These are phyloP conservation scores for Eurotiales sp. DNA, from an alignment of 2,329 filamentous ascomycete species.

Conservation along the genomic window DNA sequence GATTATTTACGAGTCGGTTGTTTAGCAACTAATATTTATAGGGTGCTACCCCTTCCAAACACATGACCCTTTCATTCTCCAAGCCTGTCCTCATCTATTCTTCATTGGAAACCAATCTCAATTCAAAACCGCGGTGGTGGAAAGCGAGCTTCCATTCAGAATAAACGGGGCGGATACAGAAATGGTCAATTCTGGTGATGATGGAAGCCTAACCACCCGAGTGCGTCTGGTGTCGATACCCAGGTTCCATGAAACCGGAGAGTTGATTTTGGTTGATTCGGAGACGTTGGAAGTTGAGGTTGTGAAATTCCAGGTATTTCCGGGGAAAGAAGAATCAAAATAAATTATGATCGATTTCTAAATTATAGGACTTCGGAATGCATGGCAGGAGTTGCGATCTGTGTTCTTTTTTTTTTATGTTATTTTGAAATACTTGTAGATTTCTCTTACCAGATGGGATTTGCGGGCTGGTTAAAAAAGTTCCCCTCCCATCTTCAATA, in stretches of 20 bases:
- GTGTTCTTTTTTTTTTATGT: neutral
- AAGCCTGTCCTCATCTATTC: slow-evolving; percentile 82
- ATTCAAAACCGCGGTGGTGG: slow-evolving; percentile 69
- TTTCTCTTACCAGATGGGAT: no score
- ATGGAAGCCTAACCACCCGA: slow-evolving; percentile 55
- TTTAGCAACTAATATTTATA: slow-evolving; percentile 32
- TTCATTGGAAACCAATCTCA: slow-evolving; percentile 81
- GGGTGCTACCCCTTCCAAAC: slow-evolving; percentile 97
- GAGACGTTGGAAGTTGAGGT: slow-evolving; percentile 78
- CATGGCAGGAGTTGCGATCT: slow-evolving; percentile 4
- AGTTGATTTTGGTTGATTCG: slow-evolving; percentile 77
- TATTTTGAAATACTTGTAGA: no score
- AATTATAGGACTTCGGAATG: slow-evolving; percentile 7
- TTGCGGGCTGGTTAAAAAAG: no score
- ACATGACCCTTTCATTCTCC: slow-evolving; percentile 83
- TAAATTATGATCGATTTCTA: slow-evolving; percentile 15
- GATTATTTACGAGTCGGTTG: neutral
- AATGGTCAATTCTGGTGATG: slow-evolving; percentile 39
- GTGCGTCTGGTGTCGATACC: slow-evolving; percentile 82
- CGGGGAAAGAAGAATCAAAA: slow-evolving; percentile 32
- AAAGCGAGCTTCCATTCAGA: slow-evolving; percentile 41
- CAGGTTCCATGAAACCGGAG: slow-evolving; percentile 70
- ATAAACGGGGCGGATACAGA: slow-evolving; percentile 32
- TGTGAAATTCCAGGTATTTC: slow-evolving; percentile 55
- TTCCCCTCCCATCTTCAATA: no score